Conservation (phyloP, 1,284 basidiomycete genomes). For the Xanthoconium separans region DNA sequence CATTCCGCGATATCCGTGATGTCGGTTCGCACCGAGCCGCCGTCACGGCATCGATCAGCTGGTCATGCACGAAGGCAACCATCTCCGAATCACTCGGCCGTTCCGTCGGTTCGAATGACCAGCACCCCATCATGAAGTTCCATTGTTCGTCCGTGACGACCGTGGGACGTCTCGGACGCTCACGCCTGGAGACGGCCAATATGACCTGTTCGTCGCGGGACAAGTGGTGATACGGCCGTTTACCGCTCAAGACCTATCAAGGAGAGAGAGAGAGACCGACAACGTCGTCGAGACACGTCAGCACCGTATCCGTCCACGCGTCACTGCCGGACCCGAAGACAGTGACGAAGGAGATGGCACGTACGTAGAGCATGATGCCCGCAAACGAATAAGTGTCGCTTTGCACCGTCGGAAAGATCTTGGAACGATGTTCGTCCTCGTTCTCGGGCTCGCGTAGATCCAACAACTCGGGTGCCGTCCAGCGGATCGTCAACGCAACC, state of each 20-base stretch:
- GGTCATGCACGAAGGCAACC: slow-evolving; percentile 16
- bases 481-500: slow-evolving; percentile 16
- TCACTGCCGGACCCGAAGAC: no score
- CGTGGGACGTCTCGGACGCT: slow-evolving; percentile 18
- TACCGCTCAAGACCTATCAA: slow-evolving; percentile 25
- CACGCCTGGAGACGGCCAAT: slow-evolving; percentile 13
- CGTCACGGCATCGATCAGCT: slow-evolving; percentile 10
- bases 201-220: slow-evolving; percentile 20
- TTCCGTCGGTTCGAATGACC: slow-evolving; percentile 10
- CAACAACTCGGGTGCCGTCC: slow-evolving; percentile 24
- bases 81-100: slow-evolving; percentile 17
- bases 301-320: neutral
- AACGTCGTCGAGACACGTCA: neutral
- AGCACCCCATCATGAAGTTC: slow-evolving; percentile 22
- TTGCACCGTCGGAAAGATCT: slow-evolving; percentile 16
- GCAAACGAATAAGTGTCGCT: slow-evolving; percentile 28
- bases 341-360: neutral
- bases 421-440: neutral
- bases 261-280: neutral
- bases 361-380: slow-evolving; percentile 25
- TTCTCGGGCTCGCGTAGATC: neutral
- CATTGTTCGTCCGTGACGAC: slow-evolving; percentile 23
- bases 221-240: slow-evolving; percentile 24
- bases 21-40: neutral
- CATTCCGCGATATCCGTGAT: neutral